Evolutionary conservation across 306 rosid genomes (phyloP).

Genomic region (Fragaria vesca): DNA sequence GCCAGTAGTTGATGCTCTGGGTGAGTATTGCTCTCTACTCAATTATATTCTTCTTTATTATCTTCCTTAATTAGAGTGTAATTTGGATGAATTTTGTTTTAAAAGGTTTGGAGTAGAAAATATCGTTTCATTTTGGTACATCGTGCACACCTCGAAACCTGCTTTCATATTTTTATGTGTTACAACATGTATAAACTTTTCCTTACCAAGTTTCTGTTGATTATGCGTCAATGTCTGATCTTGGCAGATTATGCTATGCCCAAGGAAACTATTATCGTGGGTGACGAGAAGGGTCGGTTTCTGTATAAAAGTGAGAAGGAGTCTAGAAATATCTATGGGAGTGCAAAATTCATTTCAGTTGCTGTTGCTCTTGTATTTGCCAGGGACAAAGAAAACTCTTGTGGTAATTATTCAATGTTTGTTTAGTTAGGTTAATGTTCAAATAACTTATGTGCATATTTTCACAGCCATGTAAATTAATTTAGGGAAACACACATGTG

Average conservation of each 20-base stretch:
- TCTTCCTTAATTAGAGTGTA: not conserved
- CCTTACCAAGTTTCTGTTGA: slow-evolving; percentile 1
- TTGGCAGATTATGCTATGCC: slow-evolving; percentile 74
- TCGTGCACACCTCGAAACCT: not conserved
- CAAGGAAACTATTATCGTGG: slow-evolving; percentile 65
- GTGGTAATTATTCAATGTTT: slow-evolving; percentile 42
- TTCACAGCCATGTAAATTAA: slow-evolving; percentile 1
- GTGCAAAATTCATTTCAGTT: slow-evolving; percentile 29
- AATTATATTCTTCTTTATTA: not conserved
- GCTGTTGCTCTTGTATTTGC: slow-evolving; percentile 79
- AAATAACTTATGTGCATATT: slow-evolving; percentile 1
- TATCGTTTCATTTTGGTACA: not conserved
- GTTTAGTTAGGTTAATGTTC: not conserved
- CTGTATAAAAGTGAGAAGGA: slow-evolving; percentile 37
- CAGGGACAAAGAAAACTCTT: slow-evolving; percentile 47
- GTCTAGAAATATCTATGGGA: slow-evolving; percentile 37
- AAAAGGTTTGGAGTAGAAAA: not conserved
- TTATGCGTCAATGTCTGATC: not conserved
- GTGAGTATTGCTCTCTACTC: slow-evolving; percentile 28
- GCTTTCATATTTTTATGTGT: not conserved
- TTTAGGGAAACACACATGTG: not conserved
- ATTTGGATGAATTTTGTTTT: not conserved
- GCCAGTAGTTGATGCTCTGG: slow-evolving; percentile 33
- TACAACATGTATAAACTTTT: not conserved
- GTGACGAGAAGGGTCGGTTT: slow-evolving; percentile 63